phyloP scores from a whole-genome alignment of 495 filamentous ascomycete genomes.

The Neurospora sp. region DNA sequence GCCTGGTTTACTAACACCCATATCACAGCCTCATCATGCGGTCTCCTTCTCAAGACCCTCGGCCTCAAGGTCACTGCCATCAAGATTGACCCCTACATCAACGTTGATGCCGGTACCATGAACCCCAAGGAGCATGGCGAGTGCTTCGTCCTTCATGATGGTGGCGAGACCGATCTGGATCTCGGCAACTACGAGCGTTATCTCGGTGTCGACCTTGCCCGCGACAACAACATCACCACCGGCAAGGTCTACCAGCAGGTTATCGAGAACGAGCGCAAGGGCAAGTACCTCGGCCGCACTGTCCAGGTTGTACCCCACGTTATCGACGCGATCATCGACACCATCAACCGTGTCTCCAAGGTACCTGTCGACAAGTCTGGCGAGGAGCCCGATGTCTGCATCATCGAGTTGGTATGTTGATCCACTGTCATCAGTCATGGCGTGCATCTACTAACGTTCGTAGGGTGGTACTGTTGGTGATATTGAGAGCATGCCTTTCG shows the following conservation, averaged over 20 bases:
- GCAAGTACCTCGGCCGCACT: conserved; percentile 84
- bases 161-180: conserved; percentile 58
- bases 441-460: not conserved
- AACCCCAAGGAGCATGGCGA: conserved; percentile 54
- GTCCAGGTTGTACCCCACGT: conserved; percentile 92
- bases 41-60: conserved; percentile 73
- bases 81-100: conserved; percentile 73
- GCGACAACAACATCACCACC: conserved; percentile 88
- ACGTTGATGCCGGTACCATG: conserved; percentile 67
- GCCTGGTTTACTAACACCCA: not conserved
- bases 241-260: conserved; percentile 91
- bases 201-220: conserved; percentile 50
- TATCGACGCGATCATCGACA: conserved; percentile 83
- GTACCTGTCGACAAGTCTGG: conserved; percentile 81
- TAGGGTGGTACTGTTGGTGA: conserved; percentile 47
- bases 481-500: conserved; percentile 83
- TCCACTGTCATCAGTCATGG: not conserved
- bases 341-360: conserved; percentile 78
- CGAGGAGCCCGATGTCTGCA: conserved; percentile 83
- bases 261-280: conserved; percentile 60
- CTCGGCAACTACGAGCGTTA: conserved; percentile 85
- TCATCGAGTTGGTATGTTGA: conserved; percentile 47
- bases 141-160: conserved; percentile 29
- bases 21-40: conserved; percentile 30
- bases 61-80: conserved; percentile 48